phyloP scores from a whole-genome alignment of 1,284 basidiomycete species.

The Ceratobasidium sp. region DNA sequence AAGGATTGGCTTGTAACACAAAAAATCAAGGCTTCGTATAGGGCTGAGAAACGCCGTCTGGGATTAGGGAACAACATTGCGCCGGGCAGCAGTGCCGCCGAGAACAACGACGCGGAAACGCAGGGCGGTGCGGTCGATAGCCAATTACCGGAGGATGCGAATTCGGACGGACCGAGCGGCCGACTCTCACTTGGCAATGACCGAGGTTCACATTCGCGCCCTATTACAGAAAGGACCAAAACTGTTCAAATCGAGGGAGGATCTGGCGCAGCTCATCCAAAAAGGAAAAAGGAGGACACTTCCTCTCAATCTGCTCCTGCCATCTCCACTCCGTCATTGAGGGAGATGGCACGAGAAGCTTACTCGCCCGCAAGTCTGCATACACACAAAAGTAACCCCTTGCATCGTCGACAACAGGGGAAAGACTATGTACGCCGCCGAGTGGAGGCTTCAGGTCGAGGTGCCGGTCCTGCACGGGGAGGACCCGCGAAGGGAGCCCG shows the following conservation, averaged over 20 bases:
- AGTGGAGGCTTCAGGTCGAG: conserved; percentile 12
- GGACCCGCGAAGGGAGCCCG: conserved; percentile 51
- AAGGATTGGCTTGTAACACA: conserved; percentile 77
- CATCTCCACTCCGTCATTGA: conserved; percentile 4
- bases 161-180: conserved; percentile 45
- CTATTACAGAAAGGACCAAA: not conserved
- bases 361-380: conserved; percentile 72
- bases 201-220: conserved; percentile 2
- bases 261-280: conserved; percentile 15
- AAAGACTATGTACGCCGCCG: conserved; percentile 42
- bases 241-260: not conserved
- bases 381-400: conserved; percentile 66
- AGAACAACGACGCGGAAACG: not conserved
- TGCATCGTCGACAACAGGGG: conserved; percentile 56
- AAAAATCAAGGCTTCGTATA: conserved; percentile 84
- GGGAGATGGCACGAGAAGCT: conserved; percentile 71
- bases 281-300: conserved; percentile 56
- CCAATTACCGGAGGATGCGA: conserved; percentile 48
- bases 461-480: not conserved
- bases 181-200: conserved; percentile 41
- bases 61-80: conserved; percentile 52
- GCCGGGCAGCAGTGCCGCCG: conserved; percentile 21
- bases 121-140: conserved; percentile 18
- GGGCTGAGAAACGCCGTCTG: conserved; percentile 76
- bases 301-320: conserved; percentile 16